Evolutionary conservation across 805 yeast species (phyloP).

Genomic region (Kazachstania bromeliacearum): DNA sequence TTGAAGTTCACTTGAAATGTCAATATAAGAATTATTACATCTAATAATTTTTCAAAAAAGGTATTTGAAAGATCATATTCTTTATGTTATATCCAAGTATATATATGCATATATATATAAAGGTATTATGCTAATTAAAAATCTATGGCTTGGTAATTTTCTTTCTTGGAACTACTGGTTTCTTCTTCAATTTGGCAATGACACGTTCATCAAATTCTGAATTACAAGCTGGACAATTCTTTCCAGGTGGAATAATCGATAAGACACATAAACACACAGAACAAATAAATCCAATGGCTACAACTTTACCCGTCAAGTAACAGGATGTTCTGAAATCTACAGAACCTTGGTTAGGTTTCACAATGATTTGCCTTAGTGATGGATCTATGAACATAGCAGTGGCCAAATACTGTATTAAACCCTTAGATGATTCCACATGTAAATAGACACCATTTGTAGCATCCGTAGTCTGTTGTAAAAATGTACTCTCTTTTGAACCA

Average conservation of each 20-base stretch:
- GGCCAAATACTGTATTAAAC: constrained; percentile 70
- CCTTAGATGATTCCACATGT: constrained; percentile 54
- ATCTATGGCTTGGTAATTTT: constrained; percentile 3
- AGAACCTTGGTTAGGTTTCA: constrained; percentile 72
- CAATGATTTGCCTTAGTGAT: constrained; percentile 60
- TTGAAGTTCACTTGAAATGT: too few species aligned
- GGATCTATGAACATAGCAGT: constrained; percentile 88
- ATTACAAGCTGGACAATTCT: constrained; percentile 79
- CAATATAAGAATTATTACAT: too few species aligned
- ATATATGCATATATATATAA: neutral
- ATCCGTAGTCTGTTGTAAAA: constrained; percentile 91
- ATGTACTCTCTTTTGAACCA: constrained; percentile 49
- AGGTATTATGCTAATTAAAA: too few species aligned
- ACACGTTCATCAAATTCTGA: constrained; percentile 62
- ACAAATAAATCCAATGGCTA: constrained; percentile 91
- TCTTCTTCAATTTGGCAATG: constrained; percentile 46
- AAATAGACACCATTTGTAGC: constrained; percentile 88
- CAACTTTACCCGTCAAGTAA: constrained; percentile 79
- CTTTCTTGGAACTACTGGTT: constrained; percentile 17
- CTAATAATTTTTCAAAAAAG: too few species aligned
- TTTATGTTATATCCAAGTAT: too few species aligned
- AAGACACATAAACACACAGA: constrained; percentile 80
- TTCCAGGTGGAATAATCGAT: constrained; percentile 57
- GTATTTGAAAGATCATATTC: too few species aligned
- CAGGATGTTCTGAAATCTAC: constrained; percentile 95